These are phyloP conservation scores for Pestalotiopsis sp. DNA, from an alignment of 2,329 filamentous ascomycete genomes.

Conservation along the genomic window DNA sequence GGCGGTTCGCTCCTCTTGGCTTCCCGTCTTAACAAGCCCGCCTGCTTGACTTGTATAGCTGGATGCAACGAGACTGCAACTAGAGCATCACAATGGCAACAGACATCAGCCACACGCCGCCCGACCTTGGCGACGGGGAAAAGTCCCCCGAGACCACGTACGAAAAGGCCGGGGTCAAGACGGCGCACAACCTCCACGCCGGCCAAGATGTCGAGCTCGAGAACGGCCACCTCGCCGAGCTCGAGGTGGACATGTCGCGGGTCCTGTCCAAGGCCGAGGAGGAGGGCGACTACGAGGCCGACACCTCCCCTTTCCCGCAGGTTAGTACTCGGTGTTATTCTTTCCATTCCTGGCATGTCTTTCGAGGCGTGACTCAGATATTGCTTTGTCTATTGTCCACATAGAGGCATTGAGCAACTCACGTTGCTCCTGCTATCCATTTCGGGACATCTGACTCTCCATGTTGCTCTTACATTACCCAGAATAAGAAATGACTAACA, in stretches of 20 bases:
- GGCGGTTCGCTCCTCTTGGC: background rate
- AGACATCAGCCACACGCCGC: constrained; percentile 11
- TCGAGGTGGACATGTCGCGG: constrained; percentile 33
- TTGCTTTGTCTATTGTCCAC: no score
- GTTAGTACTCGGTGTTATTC: constrained; percentile 6
- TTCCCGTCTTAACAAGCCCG: background rate
- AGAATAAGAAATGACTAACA: no score
- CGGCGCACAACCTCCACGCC: constrained; percentile 12
- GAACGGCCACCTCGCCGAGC: constrained; percentile 31
- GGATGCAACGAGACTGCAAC: background rate
- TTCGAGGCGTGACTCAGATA: no score
- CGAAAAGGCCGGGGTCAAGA: constrained; percentile 15
- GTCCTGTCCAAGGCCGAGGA: constrained; percentile 28
- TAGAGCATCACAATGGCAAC: background rate
- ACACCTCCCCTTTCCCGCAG: constrained; percentile 32
- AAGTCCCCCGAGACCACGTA: background rate
- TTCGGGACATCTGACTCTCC: no score
- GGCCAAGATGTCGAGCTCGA: constrained; percentile 23
- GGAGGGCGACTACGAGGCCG: constrained; percentile 33
- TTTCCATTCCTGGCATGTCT: no score
- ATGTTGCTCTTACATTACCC: no score
- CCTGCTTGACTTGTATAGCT: background rate
- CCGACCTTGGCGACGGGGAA: constrained; percentile 1
- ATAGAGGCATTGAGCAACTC: no score
- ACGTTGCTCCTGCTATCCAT: no score